Percentiles rank a stretch among this genome's conserved stretches.
These are phyloP conservation scores for Thinopyrum elongatum DNA, from an alignment of 176 grass and related monocot genomes.

Conservation along the genomic window DNA sequence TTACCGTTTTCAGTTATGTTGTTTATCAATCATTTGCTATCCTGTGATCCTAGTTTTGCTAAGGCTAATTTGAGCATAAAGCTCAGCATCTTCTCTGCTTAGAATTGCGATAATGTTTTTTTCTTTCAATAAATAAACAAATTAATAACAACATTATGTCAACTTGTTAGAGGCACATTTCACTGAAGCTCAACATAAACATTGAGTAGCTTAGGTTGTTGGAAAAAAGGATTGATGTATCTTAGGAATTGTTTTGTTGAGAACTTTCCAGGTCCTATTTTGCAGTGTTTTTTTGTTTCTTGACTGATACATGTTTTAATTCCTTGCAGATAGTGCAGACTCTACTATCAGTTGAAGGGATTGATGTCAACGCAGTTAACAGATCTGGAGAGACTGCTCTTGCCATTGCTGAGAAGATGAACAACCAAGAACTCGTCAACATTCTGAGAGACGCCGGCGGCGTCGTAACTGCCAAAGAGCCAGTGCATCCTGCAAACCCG, in stretches of 20 bases:
- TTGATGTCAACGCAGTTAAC: constrained; percentile 75
- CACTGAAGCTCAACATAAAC: neutral
- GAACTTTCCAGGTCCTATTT: neutral
- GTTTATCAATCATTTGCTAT: constrained; percentile 2
- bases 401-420: constrained; percentile 67
- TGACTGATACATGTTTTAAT: constrained; percentile 37
- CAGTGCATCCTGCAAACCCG: constrained; percentile 54
- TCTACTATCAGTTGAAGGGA: constrained; percentile 56
- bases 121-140: neutral
- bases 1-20: neutral
- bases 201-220: neutral
- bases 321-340: constrained; percentile 59
- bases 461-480: constrained; percentile 52
- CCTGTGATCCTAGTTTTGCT: neutral
- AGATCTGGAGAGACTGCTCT: constrained; percentile 71
- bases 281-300: neutral
- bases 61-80: neutral
- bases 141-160: neutral
- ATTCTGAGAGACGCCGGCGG: constrained; percentile 63
- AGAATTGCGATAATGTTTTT: neutral
- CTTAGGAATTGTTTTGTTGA: neutral
- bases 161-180: neutral
- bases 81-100: neutral
- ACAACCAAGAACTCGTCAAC: constrained; percentile 62
- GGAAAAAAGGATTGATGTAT: neutral